Percentiles rank a stretch among this genome's conserved stretches.
Conservation (phyloP, 2,329 filamentous ascomycete species). For the Aspergillus sp. region DNA sequence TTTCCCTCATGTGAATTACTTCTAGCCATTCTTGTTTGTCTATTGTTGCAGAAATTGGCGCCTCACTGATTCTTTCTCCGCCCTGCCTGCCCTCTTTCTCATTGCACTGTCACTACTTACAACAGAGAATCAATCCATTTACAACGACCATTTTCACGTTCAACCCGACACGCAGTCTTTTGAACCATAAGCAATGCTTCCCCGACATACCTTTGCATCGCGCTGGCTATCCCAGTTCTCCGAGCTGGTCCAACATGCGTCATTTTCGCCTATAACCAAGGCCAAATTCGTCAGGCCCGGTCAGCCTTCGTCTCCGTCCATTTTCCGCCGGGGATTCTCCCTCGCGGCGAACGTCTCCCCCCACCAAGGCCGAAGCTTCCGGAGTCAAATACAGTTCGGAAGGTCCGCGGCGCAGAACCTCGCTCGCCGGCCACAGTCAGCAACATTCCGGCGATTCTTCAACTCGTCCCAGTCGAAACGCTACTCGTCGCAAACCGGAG, state of each 20-base stretch:
- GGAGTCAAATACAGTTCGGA: not conserved
- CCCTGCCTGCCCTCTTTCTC: too few species aligned
- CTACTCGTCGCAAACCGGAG: conserved; percentile 20
- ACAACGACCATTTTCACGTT: too few species aligned
- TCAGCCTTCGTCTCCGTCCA: not conserved
- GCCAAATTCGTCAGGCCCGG: not conserved
- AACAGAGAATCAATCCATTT: not conserved
- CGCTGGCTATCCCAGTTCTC: conserved; percentile 24
- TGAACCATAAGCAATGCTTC: conserved; percentile 6
- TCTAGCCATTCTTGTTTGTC: too few species aligned
- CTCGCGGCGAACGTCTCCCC: not conserved
- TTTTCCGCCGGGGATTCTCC: conserved; percentile 8
- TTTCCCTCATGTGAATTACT: too few species aligned
- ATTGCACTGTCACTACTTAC: too few species aligned
- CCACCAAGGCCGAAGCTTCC: not conserved
- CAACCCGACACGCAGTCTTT: not conserved
- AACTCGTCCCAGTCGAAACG: conserved; percentile 24
- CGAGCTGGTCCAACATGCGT: conserved; percentile 11
- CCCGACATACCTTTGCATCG: conserved; percentile 12
- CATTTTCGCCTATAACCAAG: conserved; percentile 5
- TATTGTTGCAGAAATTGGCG: too few species aligned
- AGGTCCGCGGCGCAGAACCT: not conserved
- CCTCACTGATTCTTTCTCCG: too few species aligned
- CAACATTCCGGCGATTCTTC: conserved; percentile 19
- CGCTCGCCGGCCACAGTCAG: not conserved